phyloP scores from a whole-genome alignment of 768 basidiomycete species.

The Rhizopogon sp. region DNA sequence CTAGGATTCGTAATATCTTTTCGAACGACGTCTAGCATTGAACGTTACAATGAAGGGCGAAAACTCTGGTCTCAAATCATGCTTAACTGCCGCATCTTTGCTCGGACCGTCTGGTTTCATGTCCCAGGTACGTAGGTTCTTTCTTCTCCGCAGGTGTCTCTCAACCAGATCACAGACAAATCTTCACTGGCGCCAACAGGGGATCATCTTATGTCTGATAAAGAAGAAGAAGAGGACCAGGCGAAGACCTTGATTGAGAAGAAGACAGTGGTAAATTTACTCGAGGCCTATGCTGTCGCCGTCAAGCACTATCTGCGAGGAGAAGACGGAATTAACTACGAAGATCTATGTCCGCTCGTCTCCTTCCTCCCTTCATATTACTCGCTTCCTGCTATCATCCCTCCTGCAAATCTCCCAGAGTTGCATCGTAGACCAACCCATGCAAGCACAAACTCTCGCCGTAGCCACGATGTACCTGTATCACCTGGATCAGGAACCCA shows the following conservation, averaged over 20 bases:
- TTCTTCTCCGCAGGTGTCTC: background rate
- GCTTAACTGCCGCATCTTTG: constrained; percentile 46
- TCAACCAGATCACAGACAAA: constrained; percentile 9
- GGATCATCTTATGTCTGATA: constrained; percentile 6
- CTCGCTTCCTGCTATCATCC: constrained; percentile 48
- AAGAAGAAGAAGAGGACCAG: constrained; percentile 27
- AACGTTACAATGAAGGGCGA: constrained; percentile 70
- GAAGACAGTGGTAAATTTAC: constrained; percentile 62
- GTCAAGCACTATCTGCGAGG: constrained; percentile 74
- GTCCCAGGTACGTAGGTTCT: constrained; percentile 41
- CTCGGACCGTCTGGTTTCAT: constrained; percentile 66
- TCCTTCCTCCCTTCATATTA: constrained; percentile 64
- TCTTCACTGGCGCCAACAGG: constrained; percentile 11
- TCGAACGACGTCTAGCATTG: constrained; percentile 66
- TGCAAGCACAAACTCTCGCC: background rate
- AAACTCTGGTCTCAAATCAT: constrained; percentile 64
- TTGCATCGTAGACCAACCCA: constrained; percentile 11
- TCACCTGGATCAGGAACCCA: background rate
- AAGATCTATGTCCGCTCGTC: constrained; percentile 60
- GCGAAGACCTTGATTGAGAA: constrained; percentile 55
- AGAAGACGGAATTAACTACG: constrained; percentile 30
- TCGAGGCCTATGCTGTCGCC: constrained; percentile 61
- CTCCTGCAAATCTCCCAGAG: constrained; percentile 9
- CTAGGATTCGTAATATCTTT: constrained; percentile 73
- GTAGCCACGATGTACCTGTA: background rate